Conservation (phyloP, 176 grass and related monocot species). For the Poa pratensis region DNA sequence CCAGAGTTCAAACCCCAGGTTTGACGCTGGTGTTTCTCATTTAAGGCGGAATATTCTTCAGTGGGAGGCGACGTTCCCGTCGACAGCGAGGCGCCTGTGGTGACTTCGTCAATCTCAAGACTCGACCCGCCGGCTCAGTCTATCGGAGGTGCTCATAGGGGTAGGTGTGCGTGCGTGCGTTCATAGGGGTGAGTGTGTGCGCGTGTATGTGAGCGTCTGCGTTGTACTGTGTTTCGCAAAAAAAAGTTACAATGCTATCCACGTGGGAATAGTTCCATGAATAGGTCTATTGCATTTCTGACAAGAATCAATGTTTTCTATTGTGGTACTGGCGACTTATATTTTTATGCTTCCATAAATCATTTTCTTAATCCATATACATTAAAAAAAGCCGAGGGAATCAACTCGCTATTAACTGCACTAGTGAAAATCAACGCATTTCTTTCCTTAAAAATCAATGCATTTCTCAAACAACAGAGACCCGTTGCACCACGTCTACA, state of each 20-base stretch:
- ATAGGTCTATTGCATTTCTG: constrained; percentile 5
- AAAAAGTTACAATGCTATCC: background rate
- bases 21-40: too few relatives aligned
- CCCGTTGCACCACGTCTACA: background rate
- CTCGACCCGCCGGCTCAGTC: too few relatives aligned
- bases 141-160: too few relatives aligned
- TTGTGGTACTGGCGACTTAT: background rate
- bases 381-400: background rate
- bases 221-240: too few relatives aligned
- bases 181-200: too few relatives aligned
- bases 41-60: too few relatives aligned
- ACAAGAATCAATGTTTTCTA: background rate
- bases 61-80: too few relatives aligned
- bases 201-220: too few relatives aligned
- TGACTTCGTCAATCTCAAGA: too few relatives aligned
- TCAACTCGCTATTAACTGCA: background rate
- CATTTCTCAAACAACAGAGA: background rate
- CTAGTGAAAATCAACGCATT: background rate
- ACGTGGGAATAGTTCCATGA: constrained; percentile 13
- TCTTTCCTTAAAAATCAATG: background rate
- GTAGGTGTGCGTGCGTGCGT: too few relatives aligned
- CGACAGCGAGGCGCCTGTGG: too few relatives aligned
- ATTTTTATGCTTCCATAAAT: constrained; percentile 1
- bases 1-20: too few relatives aligned
- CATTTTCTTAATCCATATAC: background rate